A percentile compares a stretch with the other conserved stretches of the same genome.
phyloP scores from a whole-genome alignment of 768 basidiomycete species.

The Trametes gibbosa region DNA sequence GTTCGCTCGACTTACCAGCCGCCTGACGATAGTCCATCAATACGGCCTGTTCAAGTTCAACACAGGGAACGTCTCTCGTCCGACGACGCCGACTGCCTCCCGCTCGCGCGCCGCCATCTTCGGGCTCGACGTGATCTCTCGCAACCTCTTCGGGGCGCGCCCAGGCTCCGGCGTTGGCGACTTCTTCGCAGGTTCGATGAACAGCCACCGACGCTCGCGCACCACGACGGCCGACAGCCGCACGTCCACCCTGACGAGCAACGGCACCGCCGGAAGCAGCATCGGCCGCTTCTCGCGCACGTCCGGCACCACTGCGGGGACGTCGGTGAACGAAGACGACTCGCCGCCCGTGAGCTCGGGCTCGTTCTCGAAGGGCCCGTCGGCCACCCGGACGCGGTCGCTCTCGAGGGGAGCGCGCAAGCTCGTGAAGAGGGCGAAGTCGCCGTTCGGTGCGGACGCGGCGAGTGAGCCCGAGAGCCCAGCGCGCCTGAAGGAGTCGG shows the following conservation, averaged over 20 bases:
- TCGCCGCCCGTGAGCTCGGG: constrained; percentile 29
- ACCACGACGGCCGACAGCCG: constrained; percentile 54
- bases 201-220: constrained; percentile 63
- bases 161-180: constrained; percentile 71
- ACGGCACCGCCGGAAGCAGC: constrained; percentile 64
- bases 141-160: constrained; percentile 77
- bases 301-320: constrained; percentile 67
- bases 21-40: constrained; percentile 63
- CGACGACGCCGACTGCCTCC: constrained; percentile 79
- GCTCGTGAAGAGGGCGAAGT: constrained; percentile 44
- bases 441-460: constrained; percentile 37
- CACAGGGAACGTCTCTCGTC: constrained; percentile 73
- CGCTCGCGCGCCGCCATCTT: constrained; percentile 80
- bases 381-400: constrained; percentile 21
- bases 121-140: constrained; percentile 84
- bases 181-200: constrained; percentile 72
- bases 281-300: constrained; percentile 63
- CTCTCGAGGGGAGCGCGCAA: constrained; percentile 44
- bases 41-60: constrained; percentile 87
- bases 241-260: constrained; percentile 70
- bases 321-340: constrained; percentile 62
- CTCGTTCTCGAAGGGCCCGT: constrained; percentile 33
- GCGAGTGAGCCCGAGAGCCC: constrained; percentile 29
- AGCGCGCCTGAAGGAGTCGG: constrained; percentile 1
- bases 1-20: no score